Evolutionary conservation across 2,329 filamentous ascomycete species (phyloP).

Genomic region (Davidsoniella virescens): DNA sequence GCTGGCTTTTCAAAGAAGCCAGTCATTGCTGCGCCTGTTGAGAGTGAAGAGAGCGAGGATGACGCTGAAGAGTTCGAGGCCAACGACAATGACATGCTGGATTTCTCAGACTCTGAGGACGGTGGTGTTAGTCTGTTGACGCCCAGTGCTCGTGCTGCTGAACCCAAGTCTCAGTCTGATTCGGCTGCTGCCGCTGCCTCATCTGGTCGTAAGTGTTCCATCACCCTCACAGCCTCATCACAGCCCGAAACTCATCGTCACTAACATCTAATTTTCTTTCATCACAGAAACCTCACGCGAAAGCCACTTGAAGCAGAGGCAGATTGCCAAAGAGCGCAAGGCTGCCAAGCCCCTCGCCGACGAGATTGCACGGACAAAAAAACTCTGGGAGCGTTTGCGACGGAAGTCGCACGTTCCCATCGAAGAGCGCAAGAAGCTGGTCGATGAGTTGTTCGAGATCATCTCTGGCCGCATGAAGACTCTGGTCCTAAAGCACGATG

Average conservation of each 20-base stretch:
- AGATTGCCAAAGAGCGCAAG: conserved; percentile 73
- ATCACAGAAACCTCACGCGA: conserved; percentile 57
- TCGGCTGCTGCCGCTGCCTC: too few species aligned
- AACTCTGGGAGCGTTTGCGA: conserved; percentile 88
- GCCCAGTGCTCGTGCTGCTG: conserved; percentile 21
- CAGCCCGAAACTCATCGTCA: neutral
- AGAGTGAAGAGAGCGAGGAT: conserved; percentile 20
- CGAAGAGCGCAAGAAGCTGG: conserved; percentile 73
- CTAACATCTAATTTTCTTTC: conserved; percentile 3
- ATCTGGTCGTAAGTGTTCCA: neutral
- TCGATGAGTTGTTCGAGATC: conserved; percentile 79
- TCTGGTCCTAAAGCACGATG: conserved; percentile 96
- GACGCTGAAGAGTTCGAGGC: conserved; percentile 25
- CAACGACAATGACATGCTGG: conserved; percentile 27
- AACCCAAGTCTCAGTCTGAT: conserved; percentile 15
- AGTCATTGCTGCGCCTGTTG: conserved; percentile 18
- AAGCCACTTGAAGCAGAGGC: conserved; percentile 85
- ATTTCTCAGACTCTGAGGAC: conserved; percentile 35
- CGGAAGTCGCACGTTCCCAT: conserved; percentile 85
- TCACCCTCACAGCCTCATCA: neutral
- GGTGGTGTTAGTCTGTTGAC: conserved; percentile 32
- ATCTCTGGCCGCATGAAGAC: conserved; percentile 84
- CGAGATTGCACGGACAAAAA: conserved; percentile 75
- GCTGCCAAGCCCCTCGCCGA: conserved; percentile 87
- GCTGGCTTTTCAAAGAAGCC: conserved; percentile 17